phyloP scores from a whole-genome alignment of 495 filamentous ascomycete species.

The Coniosporium apollinis region DNA sequence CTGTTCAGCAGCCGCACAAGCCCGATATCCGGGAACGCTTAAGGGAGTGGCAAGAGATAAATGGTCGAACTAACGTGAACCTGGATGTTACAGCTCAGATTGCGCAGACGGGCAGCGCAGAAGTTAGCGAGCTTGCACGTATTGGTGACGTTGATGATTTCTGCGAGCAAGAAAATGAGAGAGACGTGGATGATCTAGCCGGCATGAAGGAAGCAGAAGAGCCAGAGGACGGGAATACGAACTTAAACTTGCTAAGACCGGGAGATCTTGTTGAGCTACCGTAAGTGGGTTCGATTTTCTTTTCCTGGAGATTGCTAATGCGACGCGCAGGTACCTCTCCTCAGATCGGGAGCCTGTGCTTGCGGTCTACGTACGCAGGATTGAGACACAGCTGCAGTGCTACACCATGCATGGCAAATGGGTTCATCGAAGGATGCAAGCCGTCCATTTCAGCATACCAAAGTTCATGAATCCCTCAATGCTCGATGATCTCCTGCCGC shows the following conservation, averaged over 20 bases:
- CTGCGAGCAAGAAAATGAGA: no score
- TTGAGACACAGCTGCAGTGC: conserved; percentile 48
- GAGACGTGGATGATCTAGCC: no score
- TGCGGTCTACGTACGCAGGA: conserved; percentile 52
- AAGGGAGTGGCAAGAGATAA: no score
- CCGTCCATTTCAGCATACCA: conserved; percentile 45
- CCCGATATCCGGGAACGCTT: no score
- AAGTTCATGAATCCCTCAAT: conserved; percentile 41
- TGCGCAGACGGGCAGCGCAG: no score
- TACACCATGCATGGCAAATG: conserved; percentile 59
- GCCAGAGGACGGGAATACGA: no score
- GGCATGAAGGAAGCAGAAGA: no score
- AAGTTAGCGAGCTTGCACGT: no score
- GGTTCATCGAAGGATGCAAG: conserved; percentile 33
- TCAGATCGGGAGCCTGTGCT: conserved; percentile 31
- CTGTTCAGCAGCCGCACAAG: no score
- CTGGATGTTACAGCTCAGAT: no score
- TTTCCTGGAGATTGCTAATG: background rate
- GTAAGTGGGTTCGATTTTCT: conserved; percentile 20
- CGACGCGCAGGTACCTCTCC: conserved; percentile 10
- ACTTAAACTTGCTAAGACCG: conserved; percentile 35
- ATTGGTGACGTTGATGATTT: no score
- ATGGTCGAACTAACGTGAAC: no score
- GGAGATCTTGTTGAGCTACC: conserved; percentile 59
- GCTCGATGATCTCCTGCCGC: conserved; percentile 40